Percentiles rank a stretch among this genome's conserved stretches.
These are phyloP conservation scores for Apodospora peruviana DNA, from an alignment of 495 filamentous ascomycete genomes.

Conservation along the genomic window DNA sequence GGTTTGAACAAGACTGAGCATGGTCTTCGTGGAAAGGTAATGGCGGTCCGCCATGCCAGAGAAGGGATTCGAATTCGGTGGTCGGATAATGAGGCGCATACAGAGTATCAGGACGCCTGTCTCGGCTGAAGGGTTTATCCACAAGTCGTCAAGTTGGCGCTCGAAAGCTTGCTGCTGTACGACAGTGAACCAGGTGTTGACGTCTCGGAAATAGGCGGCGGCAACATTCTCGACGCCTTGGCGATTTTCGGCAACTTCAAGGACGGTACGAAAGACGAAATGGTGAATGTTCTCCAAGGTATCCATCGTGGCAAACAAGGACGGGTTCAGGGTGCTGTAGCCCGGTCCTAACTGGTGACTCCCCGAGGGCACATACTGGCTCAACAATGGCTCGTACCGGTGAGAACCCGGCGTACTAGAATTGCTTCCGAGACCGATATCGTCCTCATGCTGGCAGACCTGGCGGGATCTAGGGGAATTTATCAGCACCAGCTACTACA, in stretches of 20 bases:
- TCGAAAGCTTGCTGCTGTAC: constrained; percentile 18
- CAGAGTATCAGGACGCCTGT: constrained; percentile 19
- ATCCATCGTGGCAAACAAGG: constrained; percentile 18
- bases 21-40: constrained; percentile 23
- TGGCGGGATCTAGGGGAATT: constrained; percentile 13
- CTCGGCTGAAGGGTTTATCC: constrained; percentile 21
- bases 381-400: constrained; percentile 12
- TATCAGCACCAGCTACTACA: constrained; percentile 1
- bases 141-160: constrained; percentile 12
- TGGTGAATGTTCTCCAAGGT: constrained; percentile 20
- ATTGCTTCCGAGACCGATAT: constrained; percentile 8
- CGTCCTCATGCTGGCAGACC: constrained; percentile 21
- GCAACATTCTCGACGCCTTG: constrained; percentile 54
- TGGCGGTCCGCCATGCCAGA: constrained; percentile 14
- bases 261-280: constrained; percentile 55
- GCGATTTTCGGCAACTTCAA: constrained; percentile 58
- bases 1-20: constrained; percentile 20
- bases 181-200: constrained; percentile 26
- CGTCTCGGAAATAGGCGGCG: constrained; percentile 16
- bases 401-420: constrained; percentile 2
- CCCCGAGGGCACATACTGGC: constrained; percentile 3
- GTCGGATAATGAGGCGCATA: constrained; percentile 20
- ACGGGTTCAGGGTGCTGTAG: constrained; percentile 12
- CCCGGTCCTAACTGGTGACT: constrained; percentile 2
- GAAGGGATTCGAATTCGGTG: constrained; percentile 7